A percentile compares a stretch with the other conserved stretches of the same genome.
phyloP scores from a whole-genome alignment of 1,139 yeast species.

The Kurtzmaniella quercitrusa region DNA sequence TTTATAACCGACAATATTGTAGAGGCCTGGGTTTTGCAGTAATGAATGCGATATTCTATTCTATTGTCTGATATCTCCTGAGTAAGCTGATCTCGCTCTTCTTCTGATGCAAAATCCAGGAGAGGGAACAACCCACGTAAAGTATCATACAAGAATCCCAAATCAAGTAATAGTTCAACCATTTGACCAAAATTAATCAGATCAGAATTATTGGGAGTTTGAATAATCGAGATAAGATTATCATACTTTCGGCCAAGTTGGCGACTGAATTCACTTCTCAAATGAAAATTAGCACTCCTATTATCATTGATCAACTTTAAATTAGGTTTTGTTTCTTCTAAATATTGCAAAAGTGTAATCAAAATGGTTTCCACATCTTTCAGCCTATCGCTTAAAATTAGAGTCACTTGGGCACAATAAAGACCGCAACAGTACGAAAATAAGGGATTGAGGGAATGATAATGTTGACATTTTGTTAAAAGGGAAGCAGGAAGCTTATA shows the following conservation, averaged over 20 bases:
- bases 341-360: constrained; percentile 5
- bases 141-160: constrained; percentile 6
- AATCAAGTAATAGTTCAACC: constrained; percentile 7
- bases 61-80: constrained; percentile 1
- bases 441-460: constrained; percentile 5
- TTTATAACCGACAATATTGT: constrained; percentile 14
- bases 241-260: constrained; percentile 4
- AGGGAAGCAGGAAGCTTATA: constrained; percentile 3
- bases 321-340: constrained; percentile 4
- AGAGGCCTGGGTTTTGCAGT: constrained; percentile 15
- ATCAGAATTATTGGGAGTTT: background rate
- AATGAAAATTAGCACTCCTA: background rate
- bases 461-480: constrained; percentile 8
- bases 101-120: background rate
- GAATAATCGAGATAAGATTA: constrained; percentile 4
- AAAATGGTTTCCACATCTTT: constrained; percentile 1
- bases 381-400: background rate
- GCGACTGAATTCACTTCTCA: constrained; percentile 1
- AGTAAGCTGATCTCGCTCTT: background rate
- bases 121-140: constrained; percentile 6
- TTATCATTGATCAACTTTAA: background rate
- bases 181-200: constrained; percentile 7
- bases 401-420: constrained; percentile 5
- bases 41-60: constrained; percentile 11
- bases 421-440: constrained; percentile 8